Evolutionary conservation across 2,329 filamentous ascomycete species (phyloP).

Genomic region (Aspergillus fructus): DNA sequence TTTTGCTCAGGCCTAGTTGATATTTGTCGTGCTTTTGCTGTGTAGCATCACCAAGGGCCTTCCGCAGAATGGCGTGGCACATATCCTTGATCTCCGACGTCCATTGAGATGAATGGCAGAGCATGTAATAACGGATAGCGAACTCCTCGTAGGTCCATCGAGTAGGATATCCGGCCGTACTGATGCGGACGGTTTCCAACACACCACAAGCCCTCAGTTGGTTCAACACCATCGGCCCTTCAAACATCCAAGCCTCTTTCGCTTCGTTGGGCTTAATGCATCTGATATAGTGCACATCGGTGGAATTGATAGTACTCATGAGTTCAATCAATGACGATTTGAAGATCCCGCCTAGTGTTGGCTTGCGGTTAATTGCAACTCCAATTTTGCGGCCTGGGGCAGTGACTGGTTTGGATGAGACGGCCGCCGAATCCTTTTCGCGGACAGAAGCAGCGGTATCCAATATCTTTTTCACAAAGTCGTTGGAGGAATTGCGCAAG

Average conservation of each 20-base stretch:
- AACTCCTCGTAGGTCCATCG: conserved; percentile 99
- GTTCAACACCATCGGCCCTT: conserved; percentile 97
- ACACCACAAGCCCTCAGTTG: conserved; percentile 98
- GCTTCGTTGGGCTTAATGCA: conserved; percentile 99
- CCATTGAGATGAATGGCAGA: conserved; percentile 86
- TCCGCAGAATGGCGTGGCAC: conserved; percentile 87
- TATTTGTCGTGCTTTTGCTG: conserved; percentile 85
- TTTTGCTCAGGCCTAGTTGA: conserved; percentile 95
- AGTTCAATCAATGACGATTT: conserved; percentile 97
- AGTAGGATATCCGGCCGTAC: conserved; percentile 93
- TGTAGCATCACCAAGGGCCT: conserved; percentile 77
- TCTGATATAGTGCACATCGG: conserved; percentile 97
- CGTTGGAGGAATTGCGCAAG: conserved; percentile 77
- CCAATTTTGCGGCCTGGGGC: conserved; percentile 79
- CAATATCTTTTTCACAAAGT: conserved; percentile 79
- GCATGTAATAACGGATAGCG: conserved; percentile 95
- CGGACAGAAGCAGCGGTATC: conserved; percentile 82
- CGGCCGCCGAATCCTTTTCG: conserved; percentile 73
- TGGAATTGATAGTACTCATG: conserved; percentile 96
- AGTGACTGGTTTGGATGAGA: conserved; percentile 71
- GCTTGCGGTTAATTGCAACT: conserved; percentile 91
- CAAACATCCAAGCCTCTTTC: conserved; percentile 96
- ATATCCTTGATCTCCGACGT: conserved; percentile 91
- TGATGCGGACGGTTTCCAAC: conserved; percentile 95
- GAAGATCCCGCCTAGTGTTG: conserved; percentile 96